Evolutionary conservation across 2,329 filamentous ascomycete genomes (phyloP), one percentile per base, ranked within the genome.

Genomic region (Allantophomopsis cytisporea): DNA sequence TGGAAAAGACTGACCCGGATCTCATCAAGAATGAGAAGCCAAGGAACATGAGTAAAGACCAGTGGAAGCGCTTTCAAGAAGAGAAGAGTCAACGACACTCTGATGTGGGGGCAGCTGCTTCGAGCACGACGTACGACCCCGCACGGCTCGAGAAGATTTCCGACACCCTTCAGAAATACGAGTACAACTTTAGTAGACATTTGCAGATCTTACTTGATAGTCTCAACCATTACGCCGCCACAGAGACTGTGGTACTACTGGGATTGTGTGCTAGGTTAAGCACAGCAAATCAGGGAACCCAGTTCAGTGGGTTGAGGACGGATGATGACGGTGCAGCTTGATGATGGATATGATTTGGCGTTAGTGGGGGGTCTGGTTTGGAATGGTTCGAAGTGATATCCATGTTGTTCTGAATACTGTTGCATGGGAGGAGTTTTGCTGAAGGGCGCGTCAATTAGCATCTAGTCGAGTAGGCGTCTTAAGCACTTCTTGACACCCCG

Each of bases 211-310:
- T 98, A 51, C 76, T 96, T 31, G 91, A 96, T 56, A 89, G 86
- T 44, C 69, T 98, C 45, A 96, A 98, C 52, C 94, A 96, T 60
- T 93, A 95, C 51, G 91, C 91, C 2, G 91, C 91, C 0, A 96
- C 91, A 0, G 91, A 98, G 65, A 96, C 91, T 31, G 89, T 95
- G 3, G 91, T 94, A 14, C 69, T 98, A 47, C 64, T 96, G 45
- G 89, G 88, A 47, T 66, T 98, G 13, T 94, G 86, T 55, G 86
- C 86, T 11, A 64, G 86, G 44, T 56, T 94, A 53, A 88, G 82
- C 52, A 85, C 82, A 43, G 85, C 83, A 11, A 86, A 83, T 44
- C 83, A 88, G 55, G 83, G 83, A 15, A 79, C 74, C 1, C 73
- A 79, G 53, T 78, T 71, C 51, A 69, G 72, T 8, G 75, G 74